Percentiles rank a stretch among this genome's conserved stretches.
Evolutionary conservation across 108 stramenopile genomes (phyloP).

Genomic region (Cyclostephanos tholiformis): DNA sequence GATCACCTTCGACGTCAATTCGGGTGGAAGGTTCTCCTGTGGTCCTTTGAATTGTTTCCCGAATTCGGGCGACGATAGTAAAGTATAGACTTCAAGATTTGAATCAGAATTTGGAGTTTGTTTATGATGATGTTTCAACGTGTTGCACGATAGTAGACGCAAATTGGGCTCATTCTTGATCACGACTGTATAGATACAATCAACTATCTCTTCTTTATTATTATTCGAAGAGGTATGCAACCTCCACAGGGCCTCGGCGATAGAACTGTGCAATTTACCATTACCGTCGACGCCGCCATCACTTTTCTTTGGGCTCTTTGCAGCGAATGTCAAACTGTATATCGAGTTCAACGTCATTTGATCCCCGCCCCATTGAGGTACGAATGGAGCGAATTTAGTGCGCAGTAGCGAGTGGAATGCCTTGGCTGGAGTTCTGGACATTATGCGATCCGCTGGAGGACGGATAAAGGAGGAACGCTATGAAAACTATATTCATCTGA

Average conservation of each 20-base stretch:
- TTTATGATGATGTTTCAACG: constrained; percentile 56
- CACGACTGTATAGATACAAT: constrained; percentile 58
- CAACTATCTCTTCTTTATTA: background rate
- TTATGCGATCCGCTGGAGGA: constrained; percentile 73
- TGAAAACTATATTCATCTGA: background rate
- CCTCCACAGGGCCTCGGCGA: constrained; percentile 26
- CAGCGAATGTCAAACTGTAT: constrained; percentile 70
- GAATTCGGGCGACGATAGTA: constrained; percentile 77
- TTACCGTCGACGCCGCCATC: constrained; percentile 14
- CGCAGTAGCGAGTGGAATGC: constrained; percentile 64
- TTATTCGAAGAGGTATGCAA: constrained; percentile 33
- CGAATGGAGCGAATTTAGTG: constrained; percentile 71
- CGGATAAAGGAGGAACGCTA: background rate
- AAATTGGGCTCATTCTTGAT: constrained; percentile 69
- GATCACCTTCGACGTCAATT: constrained; percentile 59
- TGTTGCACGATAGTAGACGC: constrained; percentile 66
- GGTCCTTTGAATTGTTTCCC: constrained; percentile 81
- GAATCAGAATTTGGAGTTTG: constrained; percentile 27
- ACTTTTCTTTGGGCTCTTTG: constrained; percentile 9
- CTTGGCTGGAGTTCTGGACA: constrained; percentile 79
- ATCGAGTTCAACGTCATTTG: constrained; percentile 85
- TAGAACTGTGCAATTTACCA: constrained; percentile 11
- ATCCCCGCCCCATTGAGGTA: constrained; percentile 67
- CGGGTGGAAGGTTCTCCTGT: constrained; percentile 79
- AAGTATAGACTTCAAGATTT: constrained; percentile 73